These are phyloP conservation scores for Peniophora sp. DNA, from an alignment of 1,284 basidiomycete genomes.

Conservation along the genomic window DNA sequence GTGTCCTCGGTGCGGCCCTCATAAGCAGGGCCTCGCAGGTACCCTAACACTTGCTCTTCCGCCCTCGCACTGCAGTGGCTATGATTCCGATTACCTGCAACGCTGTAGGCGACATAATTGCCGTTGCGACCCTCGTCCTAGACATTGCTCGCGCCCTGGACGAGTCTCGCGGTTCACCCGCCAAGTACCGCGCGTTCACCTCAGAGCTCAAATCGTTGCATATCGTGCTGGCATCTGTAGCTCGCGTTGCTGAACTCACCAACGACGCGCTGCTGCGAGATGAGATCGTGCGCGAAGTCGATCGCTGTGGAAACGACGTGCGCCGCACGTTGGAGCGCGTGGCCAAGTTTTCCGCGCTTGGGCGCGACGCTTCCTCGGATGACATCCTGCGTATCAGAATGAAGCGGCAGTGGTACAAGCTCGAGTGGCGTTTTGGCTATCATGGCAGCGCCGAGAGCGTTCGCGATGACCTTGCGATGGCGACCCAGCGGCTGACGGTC, in stretches of 20 bases:
- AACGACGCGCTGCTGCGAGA: background rate
- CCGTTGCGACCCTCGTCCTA: background rate
- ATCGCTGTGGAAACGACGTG: background rate
- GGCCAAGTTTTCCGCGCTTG: background rate
- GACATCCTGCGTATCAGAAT: background rate
- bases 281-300: background rate
- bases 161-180: background rate
- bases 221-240: background rate
- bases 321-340: background rate
- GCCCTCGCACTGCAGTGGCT: too few relatives aligned
- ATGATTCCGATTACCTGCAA: conserved; percentile 4
- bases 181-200: background rate
- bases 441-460: background rate
- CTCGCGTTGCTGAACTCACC: background rate
- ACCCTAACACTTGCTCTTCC: too few relatives aligned
- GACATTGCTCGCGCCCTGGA: conserved; percentile 1
- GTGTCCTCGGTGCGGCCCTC: too few relatives aligned
- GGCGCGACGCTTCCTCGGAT: background rate
- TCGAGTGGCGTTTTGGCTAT: background rate
- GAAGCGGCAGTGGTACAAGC: background rate
- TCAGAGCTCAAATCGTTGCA: background rate
- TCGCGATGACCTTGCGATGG: background rate
- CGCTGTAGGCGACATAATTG: conserved; percentile 4
- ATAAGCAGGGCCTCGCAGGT: too few relatives aligned
- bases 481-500: background rate